Evolutionary conservation across 2,329 filamentous ascomycete species (phyloP), one percentile per base, ranked within the genome.

Genomic region (Trichoderma arundinaceum): DNA sequence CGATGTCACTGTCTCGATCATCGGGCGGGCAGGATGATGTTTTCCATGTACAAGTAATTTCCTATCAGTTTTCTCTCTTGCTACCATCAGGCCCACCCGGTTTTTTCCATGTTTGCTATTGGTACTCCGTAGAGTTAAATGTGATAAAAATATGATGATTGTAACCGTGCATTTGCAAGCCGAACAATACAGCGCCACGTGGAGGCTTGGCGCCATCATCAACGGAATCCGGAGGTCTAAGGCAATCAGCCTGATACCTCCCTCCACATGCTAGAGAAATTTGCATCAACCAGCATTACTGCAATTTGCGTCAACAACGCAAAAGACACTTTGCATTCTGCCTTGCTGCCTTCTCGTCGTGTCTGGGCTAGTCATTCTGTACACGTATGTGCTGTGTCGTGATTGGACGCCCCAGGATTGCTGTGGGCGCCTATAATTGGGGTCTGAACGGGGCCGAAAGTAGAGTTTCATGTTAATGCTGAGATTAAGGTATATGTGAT

Each of bases 391-490:
- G 22, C 15, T n/a, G 53, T 9, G 15, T 32, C 19, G 17, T 56
- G 53, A 43, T 17, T n/a, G 39, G 53, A 13, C 38, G 38, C 22
- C 35, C 38, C 38, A 39, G 35, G n/a, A n/a, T 54, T 39, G 1
- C n/a, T 54, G 33, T 12, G 19, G 44, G 44, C 44, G 22, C 22
- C 22, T 28, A 28, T 28, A 3, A 28, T 28, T 28, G 22, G 22
- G 22, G 22, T 28, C 22, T 28, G 22, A 28, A 28, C 22, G 22
- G 22, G 22, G 22, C 22, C 22, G 22, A 28, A 28, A 48, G 32
- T n/a, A 49, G 9, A n/a, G 57, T 60, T 60, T 60, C 44, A 49
- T 32, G 8, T 49, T 32, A 10, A 56, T 35, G 38, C 19, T 56
- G 13, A 28, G 35, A 54, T 28, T 32, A 8, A 39, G 33, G 38